Conservation (phyloP, 768 basidiomycete genomes). For the Hygrophorus pudorinus region DNA sequence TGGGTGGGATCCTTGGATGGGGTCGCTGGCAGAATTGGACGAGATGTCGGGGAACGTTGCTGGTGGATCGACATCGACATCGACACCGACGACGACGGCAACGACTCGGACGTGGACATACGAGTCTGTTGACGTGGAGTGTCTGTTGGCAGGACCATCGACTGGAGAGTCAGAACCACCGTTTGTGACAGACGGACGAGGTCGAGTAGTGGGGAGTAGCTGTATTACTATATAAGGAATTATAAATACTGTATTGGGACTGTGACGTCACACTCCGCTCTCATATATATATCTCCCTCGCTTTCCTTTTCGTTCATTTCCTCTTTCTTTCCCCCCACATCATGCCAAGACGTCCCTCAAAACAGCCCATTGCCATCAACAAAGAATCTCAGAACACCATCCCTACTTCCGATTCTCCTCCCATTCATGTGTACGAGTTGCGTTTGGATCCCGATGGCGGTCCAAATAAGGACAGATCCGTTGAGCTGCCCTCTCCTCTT, state of each 20-base stretch:
- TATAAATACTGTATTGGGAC: too few relatives aligned
- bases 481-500: conserved; percentile 26
- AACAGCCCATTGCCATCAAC: too few relatives aligned
- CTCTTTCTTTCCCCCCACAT: too few relatives aligned
- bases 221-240: too few relatives aligned
- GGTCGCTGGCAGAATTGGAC: too few relatives aligned
- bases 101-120: conserved; percentile 12
- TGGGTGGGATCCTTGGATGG: too few relatives aligned
- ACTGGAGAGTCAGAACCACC: conserved; percentile 27
- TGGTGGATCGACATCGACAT: conserved; percentile 21
- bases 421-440: conserved; percentile 81
- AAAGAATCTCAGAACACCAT: too few relatives aligned
- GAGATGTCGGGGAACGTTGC: background rate
- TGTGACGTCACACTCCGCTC: too few relatives aligned
- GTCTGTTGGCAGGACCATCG: conserved; percentile 2
- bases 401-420: conserved; percentile 12
- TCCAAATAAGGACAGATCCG: conserved; percentile 76
- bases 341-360: too few relatives aligned
- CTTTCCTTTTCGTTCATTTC: too few relatives aligned
- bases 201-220: conserved; percentile 43
- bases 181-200: conserved; percentile 57
- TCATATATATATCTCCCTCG: too few relatives aligned
- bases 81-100: conserved; percentile 8
- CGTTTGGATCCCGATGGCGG: conserved; percentile 84
- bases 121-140: conserved; percentile 15